Evolutionary conservation across 306 rosid genomes (phyloP), one percentile per base, ranked within the genome.

Genomic region (Trifolium subterraneum): DNA sequence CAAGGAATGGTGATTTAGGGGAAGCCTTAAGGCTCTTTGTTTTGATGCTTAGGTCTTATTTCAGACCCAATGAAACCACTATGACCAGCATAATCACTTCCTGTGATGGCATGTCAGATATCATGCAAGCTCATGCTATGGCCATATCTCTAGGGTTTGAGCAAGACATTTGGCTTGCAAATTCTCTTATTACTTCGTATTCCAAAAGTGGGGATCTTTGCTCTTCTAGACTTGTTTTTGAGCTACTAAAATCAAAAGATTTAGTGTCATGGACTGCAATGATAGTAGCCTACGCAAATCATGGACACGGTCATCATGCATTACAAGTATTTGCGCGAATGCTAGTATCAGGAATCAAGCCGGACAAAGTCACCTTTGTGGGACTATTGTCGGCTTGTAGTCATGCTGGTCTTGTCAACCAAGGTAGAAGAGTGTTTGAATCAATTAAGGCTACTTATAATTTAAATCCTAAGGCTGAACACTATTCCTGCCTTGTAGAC

Each of bases 381-480:
- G 84, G 86, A 58, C 86, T 84, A 76, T 73, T 84, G 35, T 75
- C 83, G 14, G 87, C 88, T 29, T 84, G 87, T 76, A 83, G 84
- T 56, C 86, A 83, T 83, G 72, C 73, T 68, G 86, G 86, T 51
- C 87, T 81, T 63, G 87, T 83, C 64, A 52, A 72, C 42, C 82
- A 78, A 76, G 87, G 90, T 56, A 78, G 72, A 76, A 81, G 71
- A 78, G 42, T 86, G 19, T 86, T 86, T 59, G 65, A 75, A 16
- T 83, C 86, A 56, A 86, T 86, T 14, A 72, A 38, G 59, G 50
- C 42, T 50, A 44, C 45, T 59, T 86, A 75, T 59, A 69, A 69
- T 42, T 68, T 86, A 70, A 75, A 64, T 39, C 86, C 82, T 16
- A 80, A 64, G 73, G 81, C 80, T 4, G 80, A 58, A 73, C 85